phyloP scores from a whole-genome alignment of 306 rosid species.

The Lathyrus sativus region DNA sequence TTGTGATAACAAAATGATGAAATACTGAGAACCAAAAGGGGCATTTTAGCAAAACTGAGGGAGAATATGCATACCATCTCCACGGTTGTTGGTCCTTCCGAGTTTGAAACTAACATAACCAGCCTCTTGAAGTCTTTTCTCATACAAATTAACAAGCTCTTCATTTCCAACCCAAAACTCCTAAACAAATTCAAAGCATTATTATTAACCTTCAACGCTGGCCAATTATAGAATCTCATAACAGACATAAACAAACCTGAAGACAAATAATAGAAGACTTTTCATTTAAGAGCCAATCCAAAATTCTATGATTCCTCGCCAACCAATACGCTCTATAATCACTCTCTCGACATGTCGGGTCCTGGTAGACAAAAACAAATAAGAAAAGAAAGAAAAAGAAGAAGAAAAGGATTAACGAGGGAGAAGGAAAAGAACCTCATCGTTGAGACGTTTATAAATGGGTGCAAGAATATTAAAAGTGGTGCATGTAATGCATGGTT shows the following conservation, averaged over 20 bases:
- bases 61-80: conserved; percentile 68
- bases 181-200: conserved; percentile 43
- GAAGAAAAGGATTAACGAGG: too few species aligned
- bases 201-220: not conserved
- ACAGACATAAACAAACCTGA: conserved; percentile 57
- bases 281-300: conserved; percentile 77
- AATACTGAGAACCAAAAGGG: too few species aligned
- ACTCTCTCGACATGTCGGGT: conserved; percentile 78
- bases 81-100: conserved; percentile 93
- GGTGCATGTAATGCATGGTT: conserved; percentile 84
- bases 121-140: conserved; percentile 70
- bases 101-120: conserved; percentile 82
- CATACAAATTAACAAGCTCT: conserved; percentile 79
- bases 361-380: conserved; percentile 41
- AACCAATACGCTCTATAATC: conserved; percentile 73
- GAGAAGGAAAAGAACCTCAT: conserved; percentile 50
- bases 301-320: conserved; percentile 78
- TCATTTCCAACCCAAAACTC: conserved; percentile 89
- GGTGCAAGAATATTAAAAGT: conserved; percentile 98
- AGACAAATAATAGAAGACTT: conserved; percentile 94
- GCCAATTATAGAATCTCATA: conserved; percentile 19
- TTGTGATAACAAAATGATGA: too few species aligned
- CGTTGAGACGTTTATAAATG: conserved; percentile 82
- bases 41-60: too few species aligned
- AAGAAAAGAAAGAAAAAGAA: not conserved